Conservation (phyloP, 2,329 filamentous ascomycete species). For the Pseudopithomyces chartarum region DNA sequence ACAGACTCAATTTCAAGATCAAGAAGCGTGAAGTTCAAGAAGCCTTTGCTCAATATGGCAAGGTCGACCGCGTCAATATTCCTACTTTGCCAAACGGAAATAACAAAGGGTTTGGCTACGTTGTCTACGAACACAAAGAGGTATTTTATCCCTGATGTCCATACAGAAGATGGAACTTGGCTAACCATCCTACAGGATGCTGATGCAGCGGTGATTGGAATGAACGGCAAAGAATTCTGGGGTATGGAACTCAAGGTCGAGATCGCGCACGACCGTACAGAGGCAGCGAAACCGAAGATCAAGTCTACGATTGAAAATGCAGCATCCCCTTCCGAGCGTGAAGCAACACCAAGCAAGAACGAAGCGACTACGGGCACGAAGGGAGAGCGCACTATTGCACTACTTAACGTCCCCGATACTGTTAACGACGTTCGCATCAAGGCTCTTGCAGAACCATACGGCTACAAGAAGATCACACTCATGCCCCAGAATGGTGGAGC, state of each 20-base stretch:
- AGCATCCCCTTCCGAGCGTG: conserved; percentile 43
- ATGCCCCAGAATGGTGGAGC: conserved; percentile 84
- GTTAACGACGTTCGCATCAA: conserved; percentile 86
- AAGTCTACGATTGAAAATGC: conserved; percentile 56
- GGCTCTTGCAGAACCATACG: conserved; percentile 71
- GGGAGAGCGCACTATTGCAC: conserved; percentile 71
- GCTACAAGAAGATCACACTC: conserved; percentile 77
- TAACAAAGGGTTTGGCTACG: conserved; percentile 78
- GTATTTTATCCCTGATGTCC: not conserved
- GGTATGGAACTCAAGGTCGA: conserved; percentile 69
- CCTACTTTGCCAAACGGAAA: conserved; percentile 67
- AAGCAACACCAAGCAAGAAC: conserved; percentile 21
- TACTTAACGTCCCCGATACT: conserved; percentile 89
- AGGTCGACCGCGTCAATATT: conserved; percentile 73
- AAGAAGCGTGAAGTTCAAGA: conserved; percentile 73
- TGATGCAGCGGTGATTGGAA: conserved; percentile 63
- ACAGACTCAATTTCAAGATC: conserved; percentile 82
- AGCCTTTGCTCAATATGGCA: conserved; percentile 76
- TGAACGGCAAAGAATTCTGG: conserved; percentile 74
- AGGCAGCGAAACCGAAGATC: conserved; percentile 51
- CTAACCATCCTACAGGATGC: conserved; percentile 51
- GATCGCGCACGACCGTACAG: conserved; percentile 50
- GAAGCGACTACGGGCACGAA: conserved; percentile 29
- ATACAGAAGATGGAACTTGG: not conserved
- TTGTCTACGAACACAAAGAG: conserved; percentile 73